Conservation (phyloP, 2,329 filamentous ascomycete genomes). For the Aspergillus chevalieri region DNA sequence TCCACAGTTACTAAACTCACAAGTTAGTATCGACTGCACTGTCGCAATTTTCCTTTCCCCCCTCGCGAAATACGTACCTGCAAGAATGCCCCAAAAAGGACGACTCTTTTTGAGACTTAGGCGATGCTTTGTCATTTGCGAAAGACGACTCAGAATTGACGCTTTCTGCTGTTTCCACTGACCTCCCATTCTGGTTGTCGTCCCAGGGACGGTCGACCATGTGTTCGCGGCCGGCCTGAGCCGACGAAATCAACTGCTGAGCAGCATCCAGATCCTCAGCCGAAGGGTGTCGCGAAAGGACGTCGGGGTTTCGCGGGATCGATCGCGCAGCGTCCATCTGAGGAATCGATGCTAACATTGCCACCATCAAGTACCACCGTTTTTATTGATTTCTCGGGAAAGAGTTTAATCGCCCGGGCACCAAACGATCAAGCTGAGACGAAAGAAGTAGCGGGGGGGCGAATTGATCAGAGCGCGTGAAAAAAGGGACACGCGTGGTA, state of each 20-base stretch:
- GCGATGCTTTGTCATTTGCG: conserved; percentile 23
- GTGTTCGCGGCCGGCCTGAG: conserved; percentile 38
- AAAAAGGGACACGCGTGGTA: conserved; percentile 20
- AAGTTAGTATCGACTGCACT: conserved; percentile 6
- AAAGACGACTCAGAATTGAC: background rate
- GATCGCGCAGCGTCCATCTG: conserved; percentile 33
- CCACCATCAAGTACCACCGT: conserved; percentile 9
- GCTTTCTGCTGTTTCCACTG: background rate
- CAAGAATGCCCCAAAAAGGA: conserved; percentile 37
- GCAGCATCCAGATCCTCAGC: conserved; percentile 44
- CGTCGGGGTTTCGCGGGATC: conserved; percentile 23
- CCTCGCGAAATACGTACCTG: conserved; percentile 25
- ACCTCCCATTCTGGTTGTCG: conserved; percentile 4
- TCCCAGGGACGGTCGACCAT: conserved; percentile 21
- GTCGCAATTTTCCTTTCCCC: background rate
- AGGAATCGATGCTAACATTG: conserved; percentile 32
- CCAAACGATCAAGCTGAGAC: background rate
- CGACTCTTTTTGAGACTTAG: conserved; percentile 32
- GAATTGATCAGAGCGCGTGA: background rate
- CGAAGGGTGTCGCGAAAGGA: conserved; percentile 37
- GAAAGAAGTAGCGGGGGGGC: background rate
- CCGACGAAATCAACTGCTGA: conserved; percentile 43
- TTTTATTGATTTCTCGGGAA: background rate
- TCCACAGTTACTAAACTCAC: conserved; percentile 69
- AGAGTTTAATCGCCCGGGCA: background rate